Conservation (phyloP, 2,329 filamentous ascomycete genomes). For the Curvularia lunata region DNA sequence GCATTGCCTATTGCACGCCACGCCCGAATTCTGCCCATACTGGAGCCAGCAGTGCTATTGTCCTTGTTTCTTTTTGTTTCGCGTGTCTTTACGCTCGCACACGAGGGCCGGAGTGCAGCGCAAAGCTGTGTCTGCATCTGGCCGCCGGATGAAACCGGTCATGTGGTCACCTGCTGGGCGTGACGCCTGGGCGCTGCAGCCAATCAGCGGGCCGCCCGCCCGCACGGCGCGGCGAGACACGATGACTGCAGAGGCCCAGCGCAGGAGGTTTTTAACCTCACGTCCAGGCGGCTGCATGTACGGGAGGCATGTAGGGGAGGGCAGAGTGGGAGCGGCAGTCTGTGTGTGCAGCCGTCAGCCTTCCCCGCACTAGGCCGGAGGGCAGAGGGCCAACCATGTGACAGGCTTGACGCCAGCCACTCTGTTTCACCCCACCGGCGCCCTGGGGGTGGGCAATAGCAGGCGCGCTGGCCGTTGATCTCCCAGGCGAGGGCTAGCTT, state of each 20-base stretch:
- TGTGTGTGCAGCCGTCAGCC: slow-evolving; percentile 1
- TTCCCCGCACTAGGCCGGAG: slow-evolving; percentile 25
- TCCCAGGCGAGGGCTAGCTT: slow-evolving; percentile 21
- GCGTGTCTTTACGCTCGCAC: not conserved
- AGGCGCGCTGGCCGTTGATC: slow-evolving; percentile 30
- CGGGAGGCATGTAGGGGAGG: not conserved
- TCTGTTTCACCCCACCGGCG: slow-evolving; percentile 40
- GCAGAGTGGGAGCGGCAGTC: not conserved
- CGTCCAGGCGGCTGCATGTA: slow-evolving; percentile 1
- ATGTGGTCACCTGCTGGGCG: not conserved
- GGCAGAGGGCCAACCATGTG: slow-evolving; percentile 31
- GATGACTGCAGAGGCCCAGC: not conserved
- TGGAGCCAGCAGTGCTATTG: not conserved
- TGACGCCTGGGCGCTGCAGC: not conserved
- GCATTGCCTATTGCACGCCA: slow-evolving; percentile 4
- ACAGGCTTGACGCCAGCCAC: slow-evolving; percentile 30
- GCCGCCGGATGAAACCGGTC: not conserved
- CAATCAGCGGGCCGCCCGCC: slow-evolving; percentile 19
- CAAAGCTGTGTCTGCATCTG: not conserved
- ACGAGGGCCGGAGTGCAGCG: too few species aligned
- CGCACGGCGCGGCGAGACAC: slow-evolving; percentile 6
- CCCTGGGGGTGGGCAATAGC: slow-evolving; percentile 18
- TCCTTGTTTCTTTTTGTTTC: slow-evolving; percentile 1
- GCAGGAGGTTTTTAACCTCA: not conserved
- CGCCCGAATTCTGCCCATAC: not conserved